Conservation (phyloP, 1,139 yeast species). For the Geotrichum klebahnii region DNA sequence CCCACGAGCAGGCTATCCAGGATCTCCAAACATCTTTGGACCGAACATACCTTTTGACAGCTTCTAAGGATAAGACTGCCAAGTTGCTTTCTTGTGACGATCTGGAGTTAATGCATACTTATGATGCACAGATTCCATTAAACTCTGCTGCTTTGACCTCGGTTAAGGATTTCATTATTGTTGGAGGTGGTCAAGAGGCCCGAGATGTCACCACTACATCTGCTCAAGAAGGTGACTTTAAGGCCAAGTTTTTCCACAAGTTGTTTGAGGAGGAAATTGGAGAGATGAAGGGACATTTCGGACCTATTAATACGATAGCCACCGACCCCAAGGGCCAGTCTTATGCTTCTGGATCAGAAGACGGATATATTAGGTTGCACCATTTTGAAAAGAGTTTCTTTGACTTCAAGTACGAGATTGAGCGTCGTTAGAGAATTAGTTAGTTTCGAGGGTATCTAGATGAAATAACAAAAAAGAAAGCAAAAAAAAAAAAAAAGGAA, state of each 20-base stretch:
- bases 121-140: constrained; percentile 86
- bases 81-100: constrained; percentile 73
- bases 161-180: constrained; percentile 79
- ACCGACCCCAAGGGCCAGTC: constrained; percentile 93
- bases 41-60: constrained; percentile 80
- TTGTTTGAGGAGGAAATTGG: constrained; percentile 94
- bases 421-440: constrained; percentile 38
- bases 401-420: constrained; percentile 90
- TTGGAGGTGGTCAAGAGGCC: constrained; percentile 99
- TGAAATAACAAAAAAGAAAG: neutral
- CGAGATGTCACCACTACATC: constrained; percentile 95
- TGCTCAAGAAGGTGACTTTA: constrained; percentile 92
- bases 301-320: constrained; percentile 92
- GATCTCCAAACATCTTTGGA: constrained; percentile 90
- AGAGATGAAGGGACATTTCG: constrained; percentile 96
- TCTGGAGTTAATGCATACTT: constrained; percentile 67
- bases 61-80: constrained; percentile 92
- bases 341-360: constrained; percentile 96
- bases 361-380: constrained; percentile 93
- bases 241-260: constrained; percentile 93
- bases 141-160: constrained; percentile 95
- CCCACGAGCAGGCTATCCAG: constrained; percentile 72
- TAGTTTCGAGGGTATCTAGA: neutral
- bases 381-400: constrained; percentile 87
- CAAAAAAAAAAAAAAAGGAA: neutral